Evolutionary conservation across 1,284 basidiomycete genomes (phyloP), one percentile per base, ranked within the genome.

Genomic region (Cutaneotrichosporon cutaneum): DNA sequence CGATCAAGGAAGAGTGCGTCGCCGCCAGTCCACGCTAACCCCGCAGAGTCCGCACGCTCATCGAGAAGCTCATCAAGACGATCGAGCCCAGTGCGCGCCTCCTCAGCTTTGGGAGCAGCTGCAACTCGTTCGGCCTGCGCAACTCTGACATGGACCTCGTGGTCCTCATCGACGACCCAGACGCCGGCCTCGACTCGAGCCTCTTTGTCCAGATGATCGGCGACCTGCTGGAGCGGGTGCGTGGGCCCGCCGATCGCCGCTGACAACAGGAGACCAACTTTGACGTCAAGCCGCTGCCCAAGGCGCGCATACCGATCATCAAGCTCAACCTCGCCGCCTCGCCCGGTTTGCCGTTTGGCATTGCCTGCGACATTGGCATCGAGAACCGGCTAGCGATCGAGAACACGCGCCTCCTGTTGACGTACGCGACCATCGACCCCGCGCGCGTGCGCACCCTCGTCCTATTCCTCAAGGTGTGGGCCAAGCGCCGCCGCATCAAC

Each of bases 141-240:
- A 95, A 97, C 81, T 97, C 74, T 94, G 95, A 98, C 80, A 98
- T 99, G 95, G 95, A 99, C 80, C 83, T 99, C 48, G 97, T 95
- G 76, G 97, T 94, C 79, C 84, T 99, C 72, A 90, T 96, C 75
- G 90, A 93, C 76, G 90, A 91, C 26, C 84, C 87, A 61, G 72
- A 87, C 26, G 78, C 79, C 3, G 73, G 73, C 86, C 76, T 89
- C 82, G 69, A 88, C 50, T 90, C 94, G 11, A 86, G 90, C 36
- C 91, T 96, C 83, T 86, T 98, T 56, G 95, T 98, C 70, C 92
- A 90, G 69, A 90, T 92, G 85, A 86, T 98, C 48, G 93, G 93
- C 50, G 89, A 94, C 80, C 83, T 98, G 56, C 88, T 99, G 27
- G 91, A 96, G 80, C 85, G 93, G 79, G 92, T 93, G 70, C 66